Evolutionary conservation across 1,139 yeast species (phyloP).

Genomic region (Blastobotrys apis): DNA sequence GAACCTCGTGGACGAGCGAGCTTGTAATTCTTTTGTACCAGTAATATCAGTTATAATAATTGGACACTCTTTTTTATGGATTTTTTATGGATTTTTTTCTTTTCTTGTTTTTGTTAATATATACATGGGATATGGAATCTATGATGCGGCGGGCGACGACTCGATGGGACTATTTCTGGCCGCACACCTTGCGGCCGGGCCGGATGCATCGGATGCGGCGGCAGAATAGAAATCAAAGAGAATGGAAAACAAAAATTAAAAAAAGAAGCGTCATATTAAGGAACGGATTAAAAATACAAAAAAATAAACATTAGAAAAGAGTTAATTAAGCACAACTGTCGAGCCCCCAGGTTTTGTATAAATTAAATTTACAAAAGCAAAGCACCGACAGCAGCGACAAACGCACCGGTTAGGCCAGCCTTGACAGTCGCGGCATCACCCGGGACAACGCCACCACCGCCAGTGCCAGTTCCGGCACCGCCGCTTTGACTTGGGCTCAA

Average conservation of each 20-base stretch:
- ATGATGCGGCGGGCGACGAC: background rate
- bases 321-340: background rate
- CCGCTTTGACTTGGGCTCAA: background rate
- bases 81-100: background rate
- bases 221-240: background rate
- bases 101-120: background rate
- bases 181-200: too few species aligned
- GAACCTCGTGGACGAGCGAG: slow-evolving; percentile 33
- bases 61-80: background rate
- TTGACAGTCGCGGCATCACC: background rate
- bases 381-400: slow-evolving; percentile 11
- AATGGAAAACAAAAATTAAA: background rate
- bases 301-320: background rate
- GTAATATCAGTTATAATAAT: background rate
- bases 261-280: background rate
- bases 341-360: background rate
- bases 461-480: background rate
- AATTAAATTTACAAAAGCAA: slow-evolving; percentile 3
- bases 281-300: background rate
- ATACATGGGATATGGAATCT: background rate
- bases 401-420: slow-evolving; percentile 8
- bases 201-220: background rate
- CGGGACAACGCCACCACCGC: background rate
- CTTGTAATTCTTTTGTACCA: slow-evolving; percentile 2
- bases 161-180: background rate